Evolutionary conservation across 2,329 filamentous ascomycete species (phyloP).

Genomic region (Neonectria coccinea): DNA sequence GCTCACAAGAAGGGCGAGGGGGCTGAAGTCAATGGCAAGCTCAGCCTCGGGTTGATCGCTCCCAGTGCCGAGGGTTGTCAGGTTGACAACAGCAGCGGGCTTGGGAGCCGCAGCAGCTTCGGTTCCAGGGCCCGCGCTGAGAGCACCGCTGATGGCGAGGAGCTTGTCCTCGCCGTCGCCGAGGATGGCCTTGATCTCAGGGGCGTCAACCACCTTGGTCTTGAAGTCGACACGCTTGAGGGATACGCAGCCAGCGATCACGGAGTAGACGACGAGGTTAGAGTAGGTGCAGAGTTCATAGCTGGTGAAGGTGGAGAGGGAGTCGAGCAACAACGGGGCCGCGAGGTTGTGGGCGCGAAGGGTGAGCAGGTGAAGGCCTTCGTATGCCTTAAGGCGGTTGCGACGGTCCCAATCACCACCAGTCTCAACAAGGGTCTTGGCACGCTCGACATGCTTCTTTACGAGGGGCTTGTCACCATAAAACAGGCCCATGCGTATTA

Average conservation of each 20-base stretch:
- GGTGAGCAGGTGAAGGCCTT: slow-evolving; percentile 92
- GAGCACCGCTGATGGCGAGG: slow-evolving; percentile 80
- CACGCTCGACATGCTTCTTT: slow-evolving; percentile 93
- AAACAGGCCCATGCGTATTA: slow-evolving; percentile 95
- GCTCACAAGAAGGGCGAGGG: slow-evolving; percentile 87
- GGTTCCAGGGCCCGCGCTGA: slow-evolving; percentile 83
- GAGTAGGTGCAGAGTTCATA: slow-evolving; percentile 99
- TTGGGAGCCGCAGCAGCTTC: slow-evolving; percentile 79
- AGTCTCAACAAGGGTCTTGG: slow-evolving; percentile 89
- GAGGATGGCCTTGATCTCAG: slow-evolving; percentile 97
- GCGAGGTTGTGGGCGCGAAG: slow-evolving; percentile 90
- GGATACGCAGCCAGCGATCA: slow-evolving; percentile 92
- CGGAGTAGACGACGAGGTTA: slow-evolving; percentile 92
- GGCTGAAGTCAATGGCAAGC: slow-evolving; percentile 86
- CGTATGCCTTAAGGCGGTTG: slow-evolving; percentile 98
- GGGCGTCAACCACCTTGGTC: slow-evolving; percentile 97
- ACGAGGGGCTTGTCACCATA: slow-evolving; percentile 93
- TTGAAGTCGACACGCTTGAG: slow-evolving; percentile 99
- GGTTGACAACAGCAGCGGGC: slow-evolving; percentile 79
- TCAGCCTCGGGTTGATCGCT: slow-evolving; percentile 82
- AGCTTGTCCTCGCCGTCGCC: slow-evolving; percentile 91
- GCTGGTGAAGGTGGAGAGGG: slow-evolving; percentile 96
- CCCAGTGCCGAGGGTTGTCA: slow-evolving; percentile 82
- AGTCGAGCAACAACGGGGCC: slow-evolving; percentile 94
- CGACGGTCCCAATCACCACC: slow-evolving; percentile 98